Percentiles rank a stretch among this genome's conserved stretches.
Evolutionary conservation across 2,329 filamentous ascomycete genomes (phyloP).

Genomic region (Fusarium gaditjirri): DNA sequence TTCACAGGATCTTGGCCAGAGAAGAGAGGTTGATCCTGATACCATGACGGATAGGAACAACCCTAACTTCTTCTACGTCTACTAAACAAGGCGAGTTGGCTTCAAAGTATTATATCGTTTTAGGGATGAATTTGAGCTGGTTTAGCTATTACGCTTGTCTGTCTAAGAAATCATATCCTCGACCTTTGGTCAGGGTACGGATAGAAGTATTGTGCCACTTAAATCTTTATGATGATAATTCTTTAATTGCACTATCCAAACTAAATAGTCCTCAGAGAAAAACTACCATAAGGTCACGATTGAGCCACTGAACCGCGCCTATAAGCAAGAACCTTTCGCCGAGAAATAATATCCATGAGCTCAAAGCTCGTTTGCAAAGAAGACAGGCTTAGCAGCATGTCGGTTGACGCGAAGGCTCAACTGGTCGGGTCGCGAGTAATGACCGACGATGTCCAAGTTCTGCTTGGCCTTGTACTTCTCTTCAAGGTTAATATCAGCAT

Average conservation of each 20-base stretch:
- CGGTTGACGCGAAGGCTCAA: constrained; percentile 46
- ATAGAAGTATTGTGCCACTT: fast-evolving
- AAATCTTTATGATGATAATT: neutral
- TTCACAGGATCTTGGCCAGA: neutral
- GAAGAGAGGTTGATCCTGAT: neutral
- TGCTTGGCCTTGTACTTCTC: constrained; percentile 38
- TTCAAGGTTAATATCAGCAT: constrained; percentile 51
- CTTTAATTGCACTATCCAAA: neutral
- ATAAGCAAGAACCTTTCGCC: neutral
- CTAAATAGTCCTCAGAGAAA: neutral
- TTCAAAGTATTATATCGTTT: neutral
- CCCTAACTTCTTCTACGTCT: constrained; percentile 6
- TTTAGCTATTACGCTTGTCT: neutral
- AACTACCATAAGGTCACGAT: fast-evolving
- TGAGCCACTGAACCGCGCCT: neutral
- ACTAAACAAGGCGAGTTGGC: neutral
- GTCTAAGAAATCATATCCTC: no score
- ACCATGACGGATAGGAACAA: constrained; percentile 14
- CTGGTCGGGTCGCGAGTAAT: constrained; percentile 52
- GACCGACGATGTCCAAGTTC: constrained; percentile 51
- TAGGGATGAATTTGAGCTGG: neutral
- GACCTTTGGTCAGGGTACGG: fast-evolving
- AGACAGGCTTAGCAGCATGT: constrained; percentile 5
- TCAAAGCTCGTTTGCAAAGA: constrained; percentile 9
- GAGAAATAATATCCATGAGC: neutral